Base-by-base conservation (phyloP, 2,329 filamentous ascomycete genomes). In the Diaporthe citriasiana region DNA sequence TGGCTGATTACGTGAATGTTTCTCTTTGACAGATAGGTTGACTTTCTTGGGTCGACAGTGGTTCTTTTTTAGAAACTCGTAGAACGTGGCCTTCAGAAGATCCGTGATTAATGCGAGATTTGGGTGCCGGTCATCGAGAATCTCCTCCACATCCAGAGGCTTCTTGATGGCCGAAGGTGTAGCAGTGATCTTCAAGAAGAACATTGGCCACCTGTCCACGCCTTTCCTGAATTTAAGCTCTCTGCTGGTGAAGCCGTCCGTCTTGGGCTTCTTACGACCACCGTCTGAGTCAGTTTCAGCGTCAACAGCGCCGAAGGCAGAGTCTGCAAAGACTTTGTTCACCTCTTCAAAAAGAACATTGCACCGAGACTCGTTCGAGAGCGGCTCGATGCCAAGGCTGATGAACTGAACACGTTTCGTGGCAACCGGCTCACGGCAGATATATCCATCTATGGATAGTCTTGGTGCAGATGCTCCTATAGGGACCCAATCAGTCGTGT, bases 191-290 rank as follows among this genome's bases (percentile, higher is more conserved):
- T 90, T 90, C n/a, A 98, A 83, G 78, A 92, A 93, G 79, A 98
- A 98, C 92, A 96, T 96, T 0, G 96, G 95, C 91, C 94, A 97
- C 68, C 91, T 89, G 79, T 98, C 95, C 13, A 95, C 85, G 0
- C 91, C 88, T 80, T 94, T 96, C 56, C 86, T 87, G 17, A 83
- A 82, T 78, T 86, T 90, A 50, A 89, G 77, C 73, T 91, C 89
- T 76, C 83, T 87, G 42, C 81, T 83, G 1, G 86, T 89, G 72
- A 85, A 89, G 1, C 84, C 84, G 38, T 87, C 85, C 9, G 78
- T 81, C 73, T 87, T 89, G 74, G 30, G 45, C 42, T 79, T 73
- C 77, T 81, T 71, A 77, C 75, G 78, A 50, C 82, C 77, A 60
- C 80, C 82, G 22, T 86, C 84, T 5, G 78, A 77, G 40, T 82